A percentile compares a stretch with the other conserved stretches of the same genome.
Conservation (phyloP, 805 yeast genomes). For the Yarrowia hollandica region DNA sequence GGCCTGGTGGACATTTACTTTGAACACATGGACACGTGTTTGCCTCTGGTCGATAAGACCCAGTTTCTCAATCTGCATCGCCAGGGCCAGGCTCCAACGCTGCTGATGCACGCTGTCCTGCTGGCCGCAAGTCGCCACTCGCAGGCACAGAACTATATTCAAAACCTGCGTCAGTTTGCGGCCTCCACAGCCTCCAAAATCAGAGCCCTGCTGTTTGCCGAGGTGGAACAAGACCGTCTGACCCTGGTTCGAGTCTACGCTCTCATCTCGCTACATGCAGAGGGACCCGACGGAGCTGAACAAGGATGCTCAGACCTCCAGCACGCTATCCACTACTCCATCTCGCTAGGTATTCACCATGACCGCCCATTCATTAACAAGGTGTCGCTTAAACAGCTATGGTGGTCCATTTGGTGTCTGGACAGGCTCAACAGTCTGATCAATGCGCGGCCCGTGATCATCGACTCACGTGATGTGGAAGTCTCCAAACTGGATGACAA, state of each 20-base stretch:
- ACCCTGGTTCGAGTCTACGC: conserved; percentile 44
- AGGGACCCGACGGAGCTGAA: conserved; percentile 46
- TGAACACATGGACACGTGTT: conserved; percentile 44
- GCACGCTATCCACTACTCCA: conserved; percentile 45
- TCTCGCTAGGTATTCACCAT: conserved; percentile 46
- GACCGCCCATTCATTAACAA: conserved; percentile 42
- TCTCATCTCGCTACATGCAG: conserved; percentile 44
- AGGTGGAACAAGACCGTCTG: conserved; percentile 45
- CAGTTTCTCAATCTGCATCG: conserved; percentile 44
- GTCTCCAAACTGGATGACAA: conserved; percentile 38
- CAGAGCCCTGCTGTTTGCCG: conserved; percentile 44
- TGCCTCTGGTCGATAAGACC: conserved; percentile 47
- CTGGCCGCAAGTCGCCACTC: conserved; percentile 47
- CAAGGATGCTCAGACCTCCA: conserved; percentile 44
- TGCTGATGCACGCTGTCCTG: conserved; percentile 48
- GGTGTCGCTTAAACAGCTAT: conserved; percentile 38
- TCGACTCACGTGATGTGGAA: conserved; percentile 45
- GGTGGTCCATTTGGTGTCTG: conserved; percentile 47
- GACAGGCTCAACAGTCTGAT: conserved; percentile 46
- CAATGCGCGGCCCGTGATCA: conserved; percentile 45
- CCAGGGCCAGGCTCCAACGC: conserved; percentile 44
- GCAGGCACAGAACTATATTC: conserved; percentile 40
- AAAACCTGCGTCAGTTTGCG: conserved; percentile 41
- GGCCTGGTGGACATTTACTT: conserved; percentile 46
- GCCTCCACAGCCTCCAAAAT: conserved; percentile 41